These are phyloP conservation scores for Martiniozyma asiatica DNA, from an alignment of 1,139 yeast species.

Conservation along the genomic window DNA sequence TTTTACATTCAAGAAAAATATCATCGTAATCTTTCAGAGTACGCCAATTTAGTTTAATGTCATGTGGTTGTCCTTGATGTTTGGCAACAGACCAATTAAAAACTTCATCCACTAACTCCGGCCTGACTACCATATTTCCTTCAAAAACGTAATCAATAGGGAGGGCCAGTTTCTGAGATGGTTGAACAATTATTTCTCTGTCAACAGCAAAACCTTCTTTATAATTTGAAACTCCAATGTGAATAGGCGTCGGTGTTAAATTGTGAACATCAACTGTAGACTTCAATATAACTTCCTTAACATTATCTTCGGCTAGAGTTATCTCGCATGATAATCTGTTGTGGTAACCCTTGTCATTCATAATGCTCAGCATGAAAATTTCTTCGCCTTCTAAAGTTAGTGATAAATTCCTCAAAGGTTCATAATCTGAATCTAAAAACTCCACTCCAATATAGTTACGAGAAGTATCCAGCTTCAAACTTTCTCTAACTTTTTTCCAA, in stretches of 20 bases:
- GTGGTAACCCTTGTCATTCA: slow-evolving; percentile 37
- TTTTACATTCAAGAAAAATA: slow-evolving; percentile 47
- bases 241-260: slow-evolving; percentile 52
- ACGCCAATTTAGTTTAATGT: slow-evolving; percentile 47
- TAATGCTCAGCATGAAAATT: slow-evolving; percentile 54
- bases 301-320: slow-evolving; percentile 57
- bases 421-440: slow-evolving; percentile 43
- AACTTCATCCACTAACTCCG: slow-evolving; percentile 35
- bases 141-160: slow-evolving; percentile 64
- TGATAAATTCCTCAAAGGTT: slow-evolving; percentile 42
- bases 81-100: slow-evolving; percentile 54
- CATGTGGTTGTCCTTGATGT: slow-evolving; percentile 9
- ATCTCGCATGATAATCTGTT: slow-evolving; percentile 68
- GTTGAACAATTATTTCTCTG: slow-evolving; percentile 29
- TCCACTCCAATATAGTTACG: slow-evolving; percentile 51
- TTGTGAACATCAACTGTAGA: slow-evolving; percentile 68
- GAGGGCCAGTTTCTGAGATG: slow-evolving; percentile 48
- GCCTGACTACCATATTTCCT: slow-evolving; percentile 48
- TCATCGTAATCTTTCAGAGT: slow-evolving; percentile 41
- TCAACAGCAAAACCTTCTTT: slow-evolving; percentile 20
- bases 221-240: slow-evolving; percentile 27
- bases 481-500: slow-evolving; percentile 80
- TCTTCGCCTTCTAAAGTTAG: slow-evolving; percentile 82
- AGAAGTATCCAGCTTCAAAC: slow-evolving; percentile 53
- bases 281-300: slow-evolving; percentile 62